Evolutionary conservation across 768 basidiomycete genomes (phyloP), one percentile per base, ranked within the genome.

Genomic region (Phylloporus sp.): DNA sequence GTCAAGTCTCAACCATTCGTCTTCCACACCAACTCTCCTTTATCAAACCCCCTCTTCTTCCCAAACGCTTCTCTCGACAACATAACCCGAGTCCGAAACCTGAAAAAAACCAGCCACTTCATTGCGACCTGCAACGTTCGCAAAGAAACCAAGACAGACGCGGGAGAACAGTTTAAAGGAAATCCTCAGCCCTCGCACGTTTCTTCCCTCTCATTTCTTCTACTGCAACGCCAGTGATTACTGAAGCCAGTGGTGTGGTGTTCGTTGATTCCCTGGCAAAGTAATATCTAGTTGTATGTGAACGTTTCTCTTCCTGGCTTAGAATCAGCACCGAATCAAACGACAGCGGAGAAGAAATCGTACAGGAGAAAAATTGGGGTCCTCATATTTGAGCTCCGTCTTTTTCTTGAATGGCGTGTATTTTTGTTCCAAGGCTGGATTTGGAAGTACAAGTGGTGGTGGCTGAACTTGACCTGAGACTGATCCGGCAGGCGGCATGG

Each of bases 141-240:
- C 58, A 61, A 61, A 66, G 55, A 61, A 65, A 67, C 61, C 60
- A 47, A 55, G 62, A 69, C 61, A 65, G 56, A 69, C 62, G 53
- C 36, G 49, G 41, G 40, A 56, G 45, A 45, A 54, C 24, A 54
- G 39, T 45, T 63, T 70, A 91, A 60, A 92, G 70, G 69, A 89
- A 90, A 68, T 93, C 91, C 69, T 92, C 90, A 28, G 91, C 91
- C 58, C 89, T 76, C 42, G 90, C 87, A 42, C 91, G 75, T 70
- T 93, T 93, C 75, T 84, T 89, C 43, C 90, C 89, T 57, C 87
- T 79, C 45, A 79, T 73, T 61, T 88, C 87, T 45, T 86, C 85
- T 28, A 58, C 61, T 9, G 50, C 56, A 47, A 64, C 47, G 29
- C 61, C 68, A 47, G 67, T 55, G 50, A 68, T 69, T 55, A 67